phyloP scores from a whole-genome alignment of 257 asterid genomes.

The Ehretia macrophylla region DNA sequence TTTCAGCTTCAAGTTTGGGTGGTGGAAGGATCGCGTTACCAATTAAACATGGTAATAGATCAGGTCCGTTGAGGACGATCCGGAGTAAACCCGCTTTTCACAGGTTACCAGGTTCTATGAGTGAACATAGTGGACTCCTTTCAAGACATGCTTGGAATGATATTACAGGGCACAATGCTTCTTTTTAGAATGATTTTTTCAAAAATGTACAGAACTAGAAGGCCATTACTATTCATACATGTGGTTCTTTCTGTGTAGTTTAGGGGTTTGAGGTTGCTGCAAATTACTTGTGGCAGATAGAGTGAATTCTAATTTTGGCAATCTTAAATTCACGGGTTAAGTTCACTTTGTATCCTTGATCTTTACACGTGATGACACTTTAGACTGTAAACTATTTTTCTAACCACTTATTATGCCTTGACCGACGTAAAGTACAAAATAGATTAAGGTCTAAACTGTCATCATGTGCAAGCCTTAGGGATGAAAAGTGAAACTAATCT shows the following conservation, averaged over 20 bases:
- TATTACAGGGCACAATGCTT: conserved; percentile 47
- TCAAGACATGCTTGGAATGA: conserved; percentile 53
- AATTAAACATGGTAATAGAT: conserved; percentile 61
- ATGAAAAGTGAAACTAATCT: too few relatives aligned
- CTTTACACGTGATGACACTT: too few relatives aligned
- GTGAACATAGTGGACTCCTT: conserved; percentile 65
- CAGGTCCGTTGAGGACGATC: conserved; percentile 72
- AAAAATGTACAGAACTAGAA: conserved; percentile 56
- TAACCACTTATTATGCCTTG: too few relatives aligned
- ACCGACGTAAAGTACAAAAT: too few relatives aligned
- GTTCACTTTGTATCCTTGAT: too few relatives aligned
- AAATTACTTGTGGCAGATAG: conserved; percentile 12
- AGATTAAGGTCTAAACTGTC: too few relatives aligned
- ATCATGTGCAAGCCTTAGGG: too few relatives aligned
- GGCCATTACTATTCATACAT: conserved; percentile 35
- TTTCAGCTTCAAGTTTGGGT: conserved; percentile 46
- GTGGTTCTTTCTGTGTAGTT: conserved; percentile 38
- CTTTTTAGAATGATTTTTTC: conserved; percentile 46
- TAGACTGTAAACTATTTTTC: too few relatives aligned
- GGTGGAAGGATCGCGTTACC: conserved; percentile 47
- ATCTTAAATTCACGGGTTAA: conserved; percentile 30
- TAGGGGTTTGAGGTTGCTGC: conserved; percentile 36
- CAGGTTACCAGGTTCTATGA: conserved; percentile 69
- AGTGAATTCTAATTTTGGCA: conserved; percentile 50
- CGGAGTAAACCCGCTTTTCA: conserved; percentile 65